These are phyloP conservation scores for Trametes hirsuta DNA, from an alignment of 1,284 basidiomycete species.

Conservation along the genomic window DNA sequence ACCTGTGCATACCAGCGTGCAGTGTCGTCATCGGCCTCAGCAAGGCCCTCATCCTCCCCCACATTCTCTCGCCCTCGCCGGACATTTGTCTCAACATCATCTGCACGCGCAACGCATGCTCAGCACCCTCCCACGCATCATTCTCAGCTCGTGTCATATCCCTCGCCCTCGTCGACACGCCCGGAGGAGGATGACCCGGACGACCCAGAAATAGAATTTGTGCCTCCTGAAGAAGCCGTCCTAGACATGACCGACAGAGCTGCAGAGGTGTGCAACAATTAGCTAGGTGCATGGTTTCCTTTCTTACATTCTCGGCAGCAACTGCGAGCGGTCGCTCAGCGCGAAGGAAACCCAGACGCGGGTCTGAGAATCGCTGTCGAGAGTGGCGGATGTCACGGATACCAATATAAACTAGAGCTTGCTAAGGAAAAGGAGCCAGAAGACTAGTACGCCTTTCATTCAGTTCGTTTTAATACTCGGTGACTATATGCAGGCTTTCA, in stretches of 20 bases:
- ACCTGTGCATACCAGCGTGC: not conserved
- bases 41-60: not conserved
- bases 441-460: slow-evolving; percentile 71
- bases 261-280: slow-evolving; percentile 58
- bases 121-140: slow-evolving; percentile 25
- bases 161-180: slow-evolving; percentile 21
- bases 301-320: slow-evolving; percentile 50
- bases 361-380: slow-evolving; percentile 82
- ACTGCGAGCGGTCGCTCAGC: slow-evolving; percentile 61
- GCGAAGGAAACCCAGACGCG: slow-evolving; percentile 60
- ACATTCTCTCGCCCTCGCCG: slow-evolving; percentile 1
- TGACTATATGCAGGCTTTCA: slow-evolving; percentile 30
- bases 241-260: slow-evolving; percentile 70
- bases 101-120: slow-evolving; percentile 24
- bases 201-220: slow-evolving; percentile 32
- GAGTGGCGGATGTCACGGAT: slow-evolving; percentile 91
- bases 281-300: not conserved
- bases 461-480: not conserved
- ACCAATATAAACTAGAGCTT: slow-evolving; percentile 89
- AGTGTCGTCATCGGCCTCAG: not conserved
- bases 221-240: slow-evolving; percentile 36
- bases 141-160: slow-evolving; percentile 30
- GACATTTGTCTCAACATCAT: slow-evolving; percentile 23
- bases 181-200: slow-evolving; percentile 30
- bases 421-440: slow-evolving; percentile 61